Conservation (phyloP, 1,139 yeast species). For the Entelexis sorbosivorans region DNA sequence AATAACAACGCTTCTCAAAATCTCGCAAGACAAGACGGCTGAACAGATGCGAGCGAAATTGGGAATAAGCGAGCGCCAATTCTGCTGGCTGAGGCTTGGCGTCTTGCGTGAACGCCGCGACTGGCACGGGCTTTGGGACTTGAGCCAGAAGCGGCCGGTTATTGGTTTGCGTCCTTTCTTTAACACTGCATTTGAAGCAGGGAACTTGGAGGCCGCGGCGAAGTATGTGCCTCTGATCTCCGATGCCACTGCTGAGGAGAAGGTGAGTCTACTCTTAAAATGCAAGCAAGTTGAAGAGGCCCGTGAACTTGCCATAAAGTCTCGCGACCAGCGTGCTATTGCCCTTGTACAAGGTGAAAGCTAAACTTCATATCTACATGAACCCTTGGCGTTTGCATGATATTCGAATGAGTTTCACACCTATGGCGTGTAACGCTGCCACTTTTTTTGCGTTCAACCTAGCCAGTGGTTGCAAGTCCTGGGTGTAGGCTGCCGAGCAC, state of each 20-base stretch:
- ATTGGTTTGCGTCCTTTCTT: conserved; percentile 64
- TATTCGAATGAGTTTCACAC: no score
- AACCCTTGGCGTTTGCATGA: no score
- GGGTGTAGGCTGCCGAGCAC: no score
- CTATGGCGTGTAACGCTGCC: no score
- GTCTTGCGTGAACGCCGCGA: conserved; percentile 43
- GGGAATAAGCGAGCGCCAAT: conserved; percentile 51
- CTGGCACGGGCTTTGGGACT: conserved; percentile 50
- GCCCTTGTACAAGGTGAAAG: background rate
- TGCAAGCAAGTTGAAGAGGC: conserved; percentile 10
- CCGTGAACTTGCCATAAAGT: conserved; percentile 11
- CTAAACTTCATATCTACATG: background rate
- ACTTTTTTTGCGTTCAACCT: no score
- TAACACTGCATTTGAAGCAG: conserved; percentile 40
- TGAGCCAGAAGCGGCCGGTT: conserved; percentile 45
- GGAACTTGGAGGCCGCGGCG: conserved; percentile 39
- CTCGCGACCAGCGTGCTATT: conserved; percentile 7
- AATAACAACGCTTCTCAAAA: conserved; percentile 41
- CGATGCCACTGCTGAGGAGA: conserved; percentile 19
- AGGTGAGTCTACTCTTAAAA: conserved; percentile 14
- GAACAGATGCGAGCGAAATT: conserved; percentile 48
- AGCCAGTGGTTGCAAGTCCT: no score
- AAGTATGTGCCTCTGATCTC: conserved; percentile 29
- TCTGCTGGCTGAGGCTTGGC: conserved; percentile 51
- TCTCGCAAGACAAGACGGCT: conserved; percentile 53